These are phyloP conservation scores for Chrysanthemum seticuspe DNA, from an alignment of 129 eudicot genomes.

Conservation along the genomic window DNA sequence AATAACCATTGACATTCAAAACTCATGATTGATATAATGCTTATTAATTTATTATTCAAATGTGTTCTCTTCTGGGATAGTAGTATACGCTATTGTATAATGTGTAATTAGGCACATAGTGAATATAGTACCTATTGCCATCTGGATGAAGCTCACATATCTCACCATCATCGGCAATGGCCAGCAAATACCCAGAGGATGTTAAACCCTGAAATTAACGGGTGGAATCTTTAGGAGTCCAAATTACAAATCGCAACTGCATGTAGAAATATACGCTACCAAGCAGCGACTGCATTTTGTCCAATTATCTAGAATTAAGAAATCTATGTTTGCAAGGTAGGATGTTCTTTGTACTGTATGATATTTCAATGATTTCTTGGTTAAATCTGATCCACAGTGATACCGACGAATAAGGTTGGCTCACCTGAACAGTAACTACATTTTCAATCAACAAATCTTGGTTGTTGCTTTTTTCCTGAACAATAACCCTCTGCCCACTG, in stretches of 20 bases:
- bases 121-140: constrained; percentile 72
- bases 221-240: too few relatives aligned
- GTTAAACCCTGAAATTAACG: constrained; percentile 63
- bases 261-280: too few relatives aligned
- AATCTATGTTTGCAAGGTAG: too few relatives aligned
- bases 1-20: not conserved
- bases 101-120: not conserved
- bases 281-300: too few relatives aligned
- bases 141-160: constrained; percentile 89
- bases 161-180: constrained; percentile 60
- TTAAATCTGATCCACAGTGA: not conserved
- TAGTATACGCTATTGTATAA: too few relatives aligned
- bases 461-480: constrained; percentile 52
- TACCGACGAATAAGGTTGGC: not conserved
- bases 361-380: too few relatives aligned
- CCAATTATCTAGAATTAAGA: too few relatives aligned
- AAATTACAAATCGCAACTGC: too few relatives aligned
- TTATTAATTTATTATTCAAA: too few relatives aligned
- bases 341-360: too few relatives aligned
- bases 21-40: not conserved
- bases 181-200: constrained; percentile 65
- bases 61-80: too few relatives aligned
- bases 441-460: constrained; percentile 44
- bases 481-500: constrained; percentile 76
- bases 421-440: constrained; percentile 75